These are phyloP conservation scores for Colletotrichum sp. DNA, from an alignment of 2,329 filamentous ascomycete species.

Conservation along the genomic window DNA sequence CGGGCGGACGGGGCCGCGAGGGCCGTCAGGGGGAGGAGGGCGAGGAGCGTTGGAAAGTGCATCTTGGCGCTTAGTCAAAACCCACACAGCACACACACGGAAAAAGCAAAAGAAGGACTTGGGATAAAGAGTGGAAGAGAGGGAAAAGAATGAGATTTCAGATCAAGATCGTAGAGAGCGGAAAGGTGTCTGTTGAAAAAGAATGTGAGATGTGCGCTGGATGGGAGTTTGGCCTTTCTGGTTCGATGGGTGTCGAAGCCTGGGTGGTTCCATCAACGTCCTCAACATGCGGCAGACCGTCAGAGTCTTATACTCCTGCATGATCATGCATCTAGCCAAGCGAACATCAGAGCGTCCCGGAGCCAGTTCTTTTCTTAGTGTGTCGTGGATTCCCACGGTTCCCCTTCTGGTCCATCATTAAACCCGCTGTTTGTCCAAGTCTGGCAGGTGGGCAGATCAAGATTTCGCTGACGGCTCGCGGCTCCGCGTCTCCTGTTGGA, in stretches of 20 bases:
- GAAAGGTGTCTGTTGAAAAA: neutral
- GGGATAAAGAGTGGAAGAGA: neutral
- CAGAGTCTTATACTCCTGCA: conserved; percentile 1
- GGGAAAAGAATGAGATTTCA: neutral
- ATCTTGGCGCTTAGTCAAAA: neutral
- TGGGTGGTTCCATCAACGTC: neutral
- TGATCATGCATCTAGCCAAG: neutral
- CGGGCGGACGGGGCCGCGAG: conserved; percentile 21
- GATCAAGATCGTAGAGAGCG: neutral
- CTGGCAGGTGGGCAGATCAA: neutral
- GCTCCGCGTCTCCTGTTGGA: neutral
- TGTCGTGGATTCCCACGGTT: neutral
- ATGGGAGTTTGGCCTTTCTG: neutral
- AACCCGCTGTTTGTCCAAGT: neutral
- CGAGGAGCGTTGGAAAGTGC: conserved; percentile 13
- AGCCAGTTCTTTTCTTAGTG: neutral
- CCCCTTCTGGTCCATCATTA: neutral
- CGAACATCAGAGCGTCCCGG: neutral
- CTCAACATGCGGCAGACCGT: neutral
- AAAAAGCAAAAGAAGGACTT: neutral
- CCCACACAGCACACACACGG: neutral
- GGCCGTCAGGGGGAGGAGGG: conserved; percentile 8
- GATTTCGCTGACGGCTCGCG: neutral
- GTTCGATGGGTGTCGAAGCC: neutral
- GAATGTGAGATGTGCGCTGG: neutral